These are phyloP conservation scores for Podaxis carcinomalis DNA, from an alignment of 768 basidiomycete genomes.

Conservation along the genomic window DNA sequence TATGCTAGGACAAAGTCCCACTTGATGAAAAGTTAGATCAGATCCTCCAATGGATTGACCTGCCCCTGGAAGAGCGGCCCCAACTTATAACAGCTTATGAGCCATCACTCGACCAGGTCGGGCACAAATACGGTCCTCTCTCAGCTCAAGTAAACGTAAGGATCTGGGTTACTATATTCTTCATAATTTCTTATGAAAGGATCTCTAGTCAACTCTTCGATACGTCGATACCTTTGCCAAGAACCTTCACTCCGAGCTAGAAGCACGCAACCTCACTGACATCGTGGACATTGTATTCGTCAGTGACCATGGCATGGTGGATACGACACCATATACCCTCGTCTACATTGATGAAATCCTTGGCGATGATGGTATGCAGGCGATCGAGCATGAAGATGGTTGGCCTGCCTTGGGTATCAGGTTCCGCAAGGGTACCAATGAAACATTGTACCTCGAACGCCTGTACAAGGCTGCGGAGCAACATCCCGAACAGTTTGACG, in stretches of 20 bases:
- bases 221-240: slow-evolving; percentile 73
- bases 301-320: slow-evolving; percentile 89
- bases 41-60: slow-evolving; percentile 78
- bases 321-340: slow-evolving; percentile 73
- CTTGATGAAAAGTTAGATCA: slow-evolving; percentile 70
- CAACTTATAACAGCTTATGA: slow-evolving; percentile 82
- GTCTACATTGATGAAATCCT: slow-evolving; percentile 82
- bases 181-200: slow-evolving; percentile 1
- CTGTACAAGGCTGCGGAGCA: slow-evolving; percentile 48
- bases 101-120: slow-evolving; percentile 83
- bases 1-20: slow-evolving; percentile 51
- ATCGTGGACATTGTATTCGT: slow-evolving; percentile 90
- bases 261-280: slow-evolving; percentile 68
- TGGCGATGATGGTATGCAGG: slow-evolving; percentile 53
- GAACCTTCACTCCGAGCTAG: slow-evolving; percentile 59
- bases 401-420: slow-evolving; percentile 90
- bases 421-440: slow-evolving; percentile 58
- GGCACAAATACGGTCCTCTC: slow-evolving; percentile 67
- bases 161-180: background rate
- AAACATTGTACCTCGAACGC: slow-evolving; percentile 46
- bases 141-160: slow-evolving; percentile 69
- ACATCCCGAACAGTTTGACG: slow-evolving; percentile 66
- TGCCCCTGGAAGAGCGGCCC: slow-evolving; percentile 67
- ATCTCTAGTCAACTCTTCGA: slow-evolving; percentile 52
- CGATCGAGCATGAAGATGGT: slow-evolving; percentile 75